Conservation (phyloP, 495 filamentous ascomycete species). For the Extremus antarcticus region DNA sequence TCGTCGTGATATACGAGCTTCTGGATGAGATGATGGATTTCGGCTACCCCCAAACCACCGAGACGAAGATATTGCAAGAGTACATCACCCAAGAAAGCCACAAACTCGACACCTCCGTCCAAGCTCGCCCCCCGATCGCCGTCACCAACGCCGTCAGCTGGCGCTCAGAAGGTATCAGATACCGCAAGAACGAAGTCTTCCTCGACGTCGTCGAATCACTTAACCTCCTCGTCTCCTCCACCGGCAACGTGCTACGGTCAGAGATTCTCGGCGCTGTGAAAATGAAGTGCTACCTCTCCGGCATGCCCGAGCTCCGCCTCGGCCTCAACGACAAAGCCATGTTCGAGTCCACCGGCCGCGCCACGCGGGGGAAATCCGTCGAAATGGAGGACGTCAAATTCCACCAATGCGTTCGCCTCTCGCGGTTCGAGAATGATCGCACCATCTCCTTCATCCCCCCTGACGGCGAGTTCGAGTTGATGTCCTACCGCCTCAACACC, state of each 20-base stretch:
- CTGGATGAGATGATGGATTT: constrained; percentile 99
- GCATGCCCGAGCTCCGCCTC: constrained; percentile 93
- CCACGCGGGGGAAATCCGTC: constrained; percentile 90
- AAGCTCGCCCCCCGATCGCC: constrained; percentile 97
- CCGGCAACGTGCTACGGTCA: constrained; percentile 89
- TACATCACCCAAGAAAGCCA: constrained; percentile 98
- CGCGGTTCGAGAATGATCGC: constrained; percentile 94
- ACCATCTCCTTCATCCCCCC: constrained; percentile 99
- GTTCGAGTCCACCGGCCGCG: constrained; percentile 96
- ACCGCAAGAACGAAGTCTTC: constrained; percentile 99
- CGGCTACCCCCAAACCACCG: constrained; percentile 97
- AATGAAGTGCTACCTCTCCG: constrained; percentile 99
- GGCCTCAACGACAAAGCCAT: constrained; percentile 99
- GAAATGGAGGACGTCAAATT: constrained; percentile 99
- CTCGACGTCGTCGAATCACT: constrained; percentile 94
- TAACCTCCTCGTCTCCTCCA: constrained; percentile 89
- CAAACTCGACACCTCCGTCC: constrained; percentile 93
- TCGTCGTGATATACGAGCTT: constrained; percentile 97
- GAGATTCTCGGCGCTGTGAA: constrained; percentile 97
- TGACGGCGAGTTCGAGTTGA: constrained; percentile 97
- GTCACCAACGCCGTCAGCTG: constrained; percentile 98
- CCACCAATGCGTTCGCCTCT: constrained; percentile 94
- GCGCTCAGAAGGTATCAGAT: constrained; percentile 95
- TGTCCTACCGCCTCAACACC: constrained; percentile 98
- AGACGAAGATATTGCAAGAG: constrained; percentile 98